These are phyloP conservation scores for Serendipita sp. DNA, from an alignment of 768 basidiomycete species.

Conservation along the genomic window DNA sequence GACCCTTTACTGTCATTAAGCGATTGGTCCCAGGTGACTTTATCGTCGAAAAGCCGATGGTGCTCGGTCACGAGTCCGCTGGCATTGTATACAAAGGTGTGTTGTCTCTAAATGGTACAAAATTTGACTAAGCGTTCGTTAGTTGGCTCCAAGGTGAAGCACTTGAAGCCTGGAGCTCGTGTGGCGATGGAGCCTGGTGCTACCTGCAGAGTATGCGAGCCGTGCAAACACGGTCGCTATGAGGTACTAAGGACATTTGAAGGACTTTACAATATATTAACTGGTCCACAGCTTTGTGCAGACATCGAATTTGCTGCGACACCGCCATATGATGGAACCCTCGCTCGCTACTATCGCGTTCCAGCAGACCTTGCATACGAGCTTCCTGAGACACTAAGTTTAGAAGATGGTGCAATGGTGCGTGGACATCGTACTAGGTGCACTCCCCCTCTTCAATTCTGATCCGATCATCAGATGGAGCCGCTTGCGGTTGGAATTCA, in stretches of 20 bases:
- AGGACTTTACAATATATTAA: conserved; percentile 1
- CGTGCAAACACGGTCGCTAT: conserved; percentile 71
- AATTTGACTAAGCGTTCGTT: conserved; percentile 2
- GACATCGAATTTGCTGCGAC: conserved; percentile 83
- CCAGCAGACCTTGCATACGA: conserved; percentile 73
- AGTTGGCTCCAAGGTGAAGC: conserved; percentile 65
- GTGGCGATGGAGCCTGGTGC: conserved; percentile 88
- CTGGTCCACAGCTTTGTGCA: conserved; percentile 48
- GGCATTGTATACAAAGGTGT: conserved; percentile 57
- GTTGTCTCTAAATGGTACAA: neutral
- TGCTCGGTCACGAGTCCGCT: conserved; percentile 86
- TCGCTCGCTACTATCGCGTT: conserved; percentile 70
- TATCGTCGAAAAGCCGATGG: conserved; percentile 68
- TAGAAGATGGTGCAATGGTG: conserved; percentile 93
- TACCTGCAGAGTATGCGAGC: conserved; percentile 68
- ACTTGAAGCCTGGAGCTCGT: conserved; percentile 65
- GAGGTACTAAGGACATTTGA: conserved; percentile 29
- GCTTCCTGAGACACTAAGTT: conserved; percentile 65
- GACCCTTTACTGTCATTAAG: conserved; percentile 5
- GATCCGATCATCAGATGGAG: conserved; percentile 47
- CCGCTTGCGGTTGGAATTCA: conserved; percentile 88
- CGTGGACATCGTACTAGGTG: conserved; percentile 7
- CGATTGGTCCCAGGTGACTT: conserved; percentile 31
- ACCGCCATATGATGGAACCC: conserved; percentile 84
- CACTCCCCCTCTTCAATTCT: neutral